These are phyloP conservation scores for Catharanthus roseus DNA, from an alignment of 257 asterid genomes.

Conservation along the genomic window DNA sequence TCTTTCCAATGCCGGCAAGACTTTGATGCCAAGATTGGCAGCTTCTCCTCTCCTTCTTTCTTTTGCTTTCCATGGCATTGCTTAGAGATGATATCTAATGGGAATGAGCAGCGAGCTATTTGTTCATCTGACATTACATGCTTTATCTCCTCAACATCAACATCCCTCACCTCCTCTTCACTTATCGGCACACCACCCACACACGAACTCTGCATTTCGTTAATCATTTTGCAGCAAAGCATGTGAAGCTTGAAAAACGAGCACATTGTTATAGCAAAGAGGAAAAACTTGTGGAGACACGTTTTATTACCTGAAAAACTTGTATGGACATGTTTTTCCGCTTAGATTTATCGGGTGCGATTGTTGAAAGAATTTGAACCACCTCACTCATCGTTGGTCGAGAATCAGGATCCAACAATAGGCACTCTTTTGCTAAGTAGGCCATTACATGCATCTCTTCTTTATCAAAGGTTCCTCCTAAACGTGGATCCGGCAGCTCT, in stretches of 20 bases:
- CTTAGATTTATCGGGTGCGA: conserved; percentile 69
- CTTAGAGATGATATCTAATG: conserved; percentile 10
- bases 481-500: conserved; percentile 78
- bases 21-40: conserved; percentile 35
- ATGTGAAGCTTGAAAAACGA: neutral
- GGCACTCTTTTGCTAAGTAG: conserved; percentile 90
- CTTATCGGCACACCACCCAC: conserved; percentile 24
- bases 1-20: conserved; percentile 29
- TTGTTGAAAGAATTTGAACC: conserved; percentile 82
- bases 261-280: neutral
- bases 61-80: conserved; percentile 17
- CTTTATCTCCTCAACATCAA: conserved; percentile 57
- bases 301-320: conserved; percentile 27
- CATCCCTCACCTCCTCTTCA: conserved; percentile 21
- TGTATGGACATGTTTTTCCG: conserved; percentile 50
- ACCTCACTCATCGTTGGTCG: conserved; percentile 95
- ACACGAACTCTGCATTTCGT: conserved; percentile 28
- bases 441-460: conserved; percentile 98
- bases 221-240: neutral
- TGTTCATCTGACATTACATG: conserved; percentile 43
- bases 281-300: neutral
- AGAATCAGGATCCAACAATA: conserved; percentile 81
- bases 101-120: conserved; percentile 21
- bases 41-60: conserved; percentile 30
- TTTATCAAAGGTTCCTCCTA: conserved; percentile 55